Conservation (phyloP, 2,329 filamentous ascomycete genomes). For the Trichoderma cornu-damae region DNA sequence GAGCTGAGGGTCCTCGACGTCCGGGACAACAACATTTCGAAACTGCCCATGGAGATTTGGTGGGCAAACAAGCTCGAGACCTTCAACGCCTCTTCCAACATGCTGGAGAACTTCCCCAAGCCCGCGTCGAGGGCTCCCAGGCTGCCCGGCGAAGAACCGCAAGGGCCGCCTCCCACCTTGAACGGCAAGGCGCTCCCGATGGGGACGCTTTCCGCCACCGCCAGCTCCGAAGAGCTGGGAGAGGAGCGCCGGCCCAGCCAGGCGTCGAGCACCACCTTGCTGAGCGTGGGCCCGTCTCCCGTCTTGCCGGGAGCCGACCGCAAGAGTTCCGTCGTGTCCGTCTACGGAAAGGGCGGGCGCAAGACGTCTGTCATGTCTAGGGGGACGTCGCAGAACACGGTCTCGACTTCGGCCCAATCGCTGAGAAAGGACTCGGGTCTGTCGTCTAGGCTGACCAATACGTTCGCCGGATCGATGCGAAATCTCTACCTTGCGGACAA, state of each 20-base stretch:
- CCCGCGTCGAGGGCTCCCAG: slow-evolving; percentile 66
- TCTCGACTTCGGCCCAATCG: slow-evolving; percentile 48
- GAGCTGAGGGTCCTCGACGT: slow-evolving; percentile 85
- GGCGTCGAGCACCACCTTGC: slow-evolving; percentile 62
- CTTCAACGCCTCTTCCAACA: slow-evolving; percentile 91
- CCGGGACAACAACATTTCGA: slow-evolving; percentile 86
- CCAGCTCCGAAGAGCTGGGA: slow-evolving; percentile 73
- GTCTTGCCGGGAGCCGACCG: slow-evolving; percentile 55
- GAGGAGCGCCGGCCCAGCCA: slow-evolving; percentile 75
- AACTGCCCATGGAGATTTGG: slow-evolving; percentile 91
- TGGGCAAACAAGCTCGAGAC: slow-evolving; percentile 86
- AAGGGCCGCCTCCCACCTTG: slow-evolving; percentile 31
- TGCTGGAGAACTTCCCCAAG: slow-evolving; percentile 86
- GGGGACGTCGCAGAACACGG: slow-evolving; percentile 42
- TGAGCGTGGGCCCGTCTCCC: slow-evolving; percentile 72
- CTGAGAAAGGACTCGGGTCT: slow-evolving; percentile 84
- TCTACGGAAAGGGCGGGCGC: slow-evolving; percentile 71
- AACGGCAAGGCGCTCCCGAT: slow-evolving; percentile 40
- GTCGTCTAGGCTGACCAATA: slow-evolving; percentile 72
- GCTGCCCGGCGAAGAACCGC: slow-evolving; percentile 47
- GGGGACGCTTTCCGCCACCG: slow-evolving; percentile 50
- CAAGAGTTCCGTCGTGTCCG: slow-evolving; percentile 80
- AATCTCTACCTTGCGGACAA: slow-evolving; percentile 91
- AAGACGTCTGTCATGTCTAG: slow-evolving; percentile 81
- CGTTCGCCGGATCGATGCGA: slow-evolving; percentile 79